Base-by-base conservation (phyloP, 495 filamentous ascomycete genomes). In the Rostrohypoxylon terebratum region DNA sequence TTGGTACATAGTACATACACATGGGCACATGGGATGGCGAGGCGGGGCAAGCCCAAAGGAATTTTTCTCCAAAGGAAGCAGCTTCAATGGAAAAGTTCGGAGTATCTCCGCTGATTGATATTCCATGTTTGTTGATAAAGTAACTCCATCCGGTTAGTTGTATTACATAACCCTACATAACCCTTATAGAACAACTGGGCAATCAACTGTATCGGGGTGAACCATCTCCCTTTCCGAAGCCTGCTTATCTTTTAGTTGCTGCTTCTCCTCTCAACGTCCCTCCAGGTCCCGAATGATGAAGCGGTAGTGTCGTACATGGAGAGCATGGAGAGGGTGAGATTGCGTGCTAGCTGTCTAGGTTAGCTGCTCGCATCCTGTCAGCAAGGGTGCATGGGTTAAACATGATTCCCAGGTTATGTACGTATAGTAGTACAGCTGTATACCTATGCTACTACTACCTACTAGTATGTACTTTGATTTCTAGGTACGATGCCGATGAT, bases 121-220 rank as follows among this genome's bases (percentile, higher is more conserved):
- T 66, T 68, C 54, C 47, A 65, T 34, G 8, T 18, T 38, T 40
- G 59, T 3, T 54, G 63, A 59, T 54, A 66, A 59, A 69, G 66
- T 70, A 74, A 74, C 71, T 74, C 71, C 62, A 74, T 74, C 20
- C 14, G 44, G 60, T 59, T 59, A 66, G 60, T 50, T 16, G 44
- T 59, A 54, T 68, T 61, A 68, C 59, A 62, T 66, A 66, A 66
- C 55, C 1, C 1, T 42, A 36, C 2, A 55, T 23, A 31, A 20
- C 11, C 55, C 1, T 1, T 42, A 36, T 4, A 55, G 34, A 31
- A 20, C 11, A 47, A 72, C 36, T 53, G n/a, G n/a, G n/a, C n/a
- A n/a, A n/a, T n/a, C n/a, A n/a, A n/a, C 51, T 31, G 53, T 63
- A 72, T 64, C 59, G 59, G 54, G 47, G 42, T 28, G 55, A 66